Conservation (phyloP, 176 grass and related monocot species). For the Stipa capillata region DNA sequence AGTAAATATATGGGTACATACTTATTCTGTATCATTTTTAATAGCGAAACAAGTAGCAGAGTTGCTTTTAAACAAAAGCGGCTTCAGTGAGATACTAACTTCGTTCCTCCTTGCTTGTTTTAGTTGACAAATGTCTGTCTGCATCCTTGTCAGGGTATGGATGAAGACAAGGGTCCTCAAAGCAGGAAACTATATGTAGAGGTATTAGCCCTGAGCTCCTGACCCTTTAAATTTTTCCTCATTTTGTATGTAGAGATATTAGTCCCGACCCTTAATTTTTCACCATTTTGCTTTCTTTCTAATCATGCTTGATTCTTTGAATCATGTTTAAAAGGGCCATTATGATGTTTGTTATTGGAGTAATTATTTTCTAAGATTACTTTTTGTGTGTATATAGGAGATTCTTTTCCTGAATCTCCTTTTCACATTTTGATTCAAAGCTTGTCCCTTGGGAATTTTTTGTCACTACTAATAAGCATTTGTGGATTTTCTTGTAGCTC, state of each 20-base stretch:
- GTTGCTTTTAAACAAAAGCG: slow-evolving; percentile 8
- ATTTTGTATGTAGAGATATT: background rate
- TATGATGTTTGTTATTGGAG: no score
- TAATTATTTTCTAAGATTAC: no score
- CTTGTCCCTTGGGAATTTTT: background rate
- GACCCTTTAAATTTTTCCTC: background rate
- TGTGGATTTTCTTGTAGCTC: background rate
- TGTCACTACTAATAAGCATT: background rate
- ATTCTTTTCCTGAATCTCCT: no score
- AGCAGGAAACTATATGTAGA: slow-evolving; percentile 96
- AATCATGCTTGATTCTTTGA: no score
- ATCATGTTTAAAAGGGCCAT: no score
- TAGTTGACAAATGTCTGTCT: slow-evolving; percentile 10
- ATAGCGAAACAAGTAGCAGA: background rate
- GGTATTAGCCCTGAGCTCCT: slow-evolving; percentile 43
- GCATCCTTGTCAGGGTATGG: slow-evolving; percentile 68
- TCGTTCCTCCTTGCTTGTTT: background rate
- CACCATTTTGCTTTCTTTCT: no score
- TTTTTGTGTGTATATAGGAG: no score
- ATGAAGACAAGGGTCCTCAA: slow-evolving; percentile 99
- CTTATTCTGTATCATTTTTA: background rate
- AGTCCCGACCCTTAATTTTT: background rate
- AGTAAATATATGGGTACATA: background rate
- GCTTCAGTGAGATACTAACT: background rate
- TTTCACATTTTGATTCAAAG: no score